A percentile compares a stretch with the other conserved stretches of the same genome.
Evolutionary conservation across 441 rosid genomes (phyloP).

Genomic region (Pelargonium fulgidum): DNA sequence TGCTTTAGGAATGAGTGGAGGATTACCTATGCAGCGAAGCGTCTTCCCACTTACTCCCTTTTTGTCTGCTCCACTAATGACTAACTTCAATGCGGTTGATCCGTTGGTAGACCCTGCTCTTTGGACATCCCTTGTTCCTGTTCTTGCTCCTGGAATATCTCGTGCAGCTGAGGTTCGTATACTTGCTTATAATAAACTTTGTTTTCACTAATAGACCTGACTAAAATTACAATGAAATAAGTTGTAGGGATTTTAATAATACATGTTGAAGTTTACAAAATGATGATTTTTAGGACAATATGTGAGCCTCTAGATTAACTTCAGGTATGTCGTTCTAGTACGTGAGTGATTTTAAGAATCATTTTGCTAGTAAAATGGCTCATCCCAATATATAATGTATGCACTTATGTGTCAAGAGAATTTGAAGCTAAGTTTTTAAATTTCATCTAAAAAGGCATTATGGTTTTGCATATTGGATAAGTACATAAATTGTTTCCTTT

Average conservation of each 20-base stretch:
- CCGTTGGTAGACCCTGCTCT: conserved; percentile 70
- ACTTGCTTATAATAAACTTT: conserved; percentile 14
- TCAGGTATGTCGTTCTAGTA: not conserved
- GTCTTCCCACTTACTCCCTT: conserved; percentile 65
- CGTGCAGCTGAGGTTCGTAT: conserved; percentile 62
- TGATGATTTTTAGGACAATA: not conserved
- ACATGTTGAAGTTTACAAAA: not conserved
- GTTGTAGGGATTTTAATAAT: not conserved
- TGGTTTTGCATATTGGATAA: conserved; percentile 3
- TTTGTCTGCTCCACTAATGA: conserved; percentile 73
- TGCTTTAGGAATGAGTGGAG: conserved; percentile 49
- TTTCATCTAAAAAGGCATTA: not conserved
- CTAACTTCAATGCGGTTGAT: conserved; percentile 67
- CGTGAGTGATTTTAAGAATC: not conserved
- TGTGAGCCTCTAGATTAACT: not conserved
- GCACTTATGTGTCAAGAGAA: no score
- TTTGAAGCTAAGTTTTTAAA: not conserved
- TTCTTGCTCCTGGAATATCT: conserved; percentile 62
- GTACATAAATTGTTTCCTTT: conserved; percentile 1
- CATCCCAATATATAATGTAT: no score
- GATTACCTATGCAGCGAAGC: conserved; percentile 67
- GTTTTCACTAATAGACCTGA: not conserved
- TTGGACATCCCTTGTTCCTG: conserved; percentile 72
- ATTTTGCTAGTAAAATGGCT: not conserved
- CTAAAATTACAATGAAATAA: not conserved